These are phyloP conservation scores for Lantana camara DNA, from an alignment of 257 asterid genomes.

Conservation along the genomic window DNA sequence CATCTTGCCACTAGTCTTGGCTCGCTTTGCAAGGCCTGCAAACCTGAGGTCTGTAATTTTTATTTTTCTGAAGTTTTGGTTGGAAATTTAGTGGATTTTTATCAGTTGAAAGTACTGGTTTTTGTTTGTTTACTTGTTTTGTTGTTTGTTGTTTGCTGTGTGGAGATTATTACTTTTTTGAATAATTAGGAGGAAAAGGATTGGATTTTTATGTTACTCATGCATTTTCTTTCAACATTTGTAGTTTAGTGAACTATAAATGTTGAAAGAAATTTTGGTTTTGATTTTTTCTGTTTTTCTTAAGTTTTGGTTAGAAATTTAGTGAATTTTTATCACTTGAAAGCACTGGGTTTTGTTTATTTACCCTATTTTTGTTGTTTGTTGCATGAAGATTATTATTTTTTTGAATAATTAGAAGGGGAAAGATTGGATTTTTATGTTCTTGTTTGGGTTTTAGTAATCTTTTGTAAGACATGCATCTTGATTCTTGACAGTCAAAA, in stretches of 20 bases:
- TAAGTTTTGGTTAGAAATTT: conserved; percentile 25
- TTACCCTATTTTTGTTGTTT: no score
- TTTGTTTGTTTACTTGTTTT: not conserved
- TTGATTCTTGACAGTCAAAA: no score
- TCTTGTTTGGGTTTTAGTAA: no score
- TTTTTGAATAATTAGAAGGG: no score
- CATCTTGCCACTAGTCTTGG: conserved; percentile 72
- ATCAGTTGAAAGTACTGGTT: not conserved
- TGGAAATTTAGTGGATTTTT: not conserved
- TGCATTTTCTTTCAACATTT: not conserved
- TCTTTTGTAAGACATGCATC: no score
- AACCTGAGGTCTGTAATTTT: conserved; percentile 65
- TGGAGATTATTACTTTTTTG: not conserved
- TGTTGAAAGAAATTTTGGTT: no score
- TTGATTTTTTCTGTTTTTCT: conserved; percentile 1
- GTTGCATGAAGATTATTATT: no score
- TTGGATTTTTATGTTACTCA: no score
- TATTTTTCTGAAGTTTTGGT: not conserved
- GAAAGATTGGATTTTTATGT: no score
- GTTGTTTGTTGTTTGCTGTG: not conserved
- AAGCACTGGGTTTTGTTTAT: no score
- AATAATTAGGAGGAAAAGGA: no score
- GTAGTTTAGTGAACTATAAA: not conserved
- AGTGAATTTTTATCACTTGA: no score
- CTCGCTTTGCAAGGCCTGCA: conserved; percentile 82